Evolutionary conservation across 345 rosid species (phyloP).

Genomic region (Erysimum cheiranthoides): DNA sequence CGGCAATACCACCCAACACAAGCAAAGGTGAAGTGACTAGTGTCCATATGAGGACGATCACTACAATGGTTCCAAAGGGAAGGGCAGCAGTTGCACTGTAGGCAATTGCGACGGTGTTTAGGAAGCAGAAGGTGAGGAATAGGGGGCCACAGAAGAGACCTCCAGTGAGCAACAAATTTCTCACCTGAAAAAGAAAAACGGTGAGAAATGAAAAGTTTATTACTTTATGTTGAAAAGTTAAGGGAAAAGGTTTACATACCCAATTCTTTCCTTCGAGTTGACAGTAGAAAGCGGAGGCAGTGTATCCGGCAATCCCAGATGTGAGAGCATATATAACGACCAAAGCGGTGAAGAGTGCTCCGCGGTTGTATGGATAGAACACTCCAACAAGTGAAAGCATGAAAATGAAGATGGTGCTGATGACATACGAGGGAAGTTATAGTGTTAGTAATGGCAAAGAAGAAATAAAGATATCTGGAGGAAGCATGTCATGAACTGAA

Average conservation of each 20-base stretch:
- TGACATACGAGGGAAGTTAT: neutral
- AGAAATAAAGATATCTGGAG: neutral
- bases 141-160: constrained; percentile 90
- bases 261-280: constrained; percentile 93
- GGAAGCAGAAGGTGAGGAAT: constrained; percentile 87
- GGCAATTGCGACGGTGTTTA: constrained; percentile 82
- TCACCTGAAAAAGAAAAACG: constrained; percentile 55
- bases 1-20: constrained; percentile 93
- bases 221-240: neutral
- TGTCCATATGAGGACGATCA: constrained; percentile 84
- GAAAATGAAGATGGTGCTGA: constrained; percentile 79
- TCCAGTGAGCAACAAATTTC: constrained; percentile 81
- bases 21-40: constrained; percentile 84
- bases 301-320: constrained; percentile 88
- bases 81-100: constrained; percentile 88
- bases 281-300: constrained; percentile 81
- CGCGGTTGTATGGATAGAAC: constrained; percentile 91
- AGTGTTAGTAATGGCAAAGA: neutral
- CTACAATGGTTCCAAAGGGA: constrained; percentile 88
- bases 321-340: constrained; percentile 90
- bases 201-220: neutral
- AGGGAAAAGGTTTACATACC: constrained; percentile 51
- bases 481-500: neutral
- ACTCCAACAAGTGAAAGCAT: constrained; percentile 90
- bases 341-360: constrained; percentile 88